Evolutionary conservation across 2,329 filamentous ascomycete species (phyloP), one percentile per base, ranked within the genome.

Genomic region (Cercospora sojina): DNA sequence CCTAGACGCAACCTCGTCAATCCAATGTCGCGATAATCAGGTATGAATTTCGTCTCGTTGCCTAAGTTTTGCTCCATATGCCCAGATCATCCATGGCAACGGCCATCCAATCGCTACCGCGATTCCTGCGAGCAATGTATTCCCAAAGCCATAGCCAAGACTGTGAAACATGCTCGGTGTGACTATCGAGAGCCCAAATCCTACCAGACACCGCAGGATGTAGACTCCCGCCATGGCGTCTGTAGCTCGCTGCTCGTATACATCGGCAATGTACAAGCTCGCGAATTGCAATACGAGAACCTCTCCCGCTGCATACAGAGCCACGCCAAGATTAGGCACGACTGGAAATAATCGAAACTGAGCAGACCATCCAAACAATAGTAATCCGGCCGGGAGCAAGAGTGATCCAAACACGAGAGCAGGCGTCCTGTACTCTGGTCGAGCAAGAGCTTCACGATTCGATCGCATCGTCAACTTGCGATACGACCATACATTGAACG

Each of bases 201-300:
- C 86, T 16, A 86, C 79, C 0, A 87, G 70, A n/a, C 78, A 81
- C 20, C 87, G 78, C 5, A 89, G 74, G 5, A 90, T 83, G 0
- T 87, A 88, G 67, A 84, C 88, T 2, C 87, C 88, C 0, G 89
- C 88, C 1, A 90, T 83, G 0, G 87, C 88, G 2, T 82, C 83
- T n/a, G 89, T 87, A 0, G 87, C 85, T 67, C 88, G 85, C 67
- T 81, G 76, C 0, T 82, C 80, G 72, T 85, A 89, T 2, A 84
- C 82, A 64, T 91, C 88, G 29, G 90, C 84, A 4, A 91, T 82
- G 71, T 91, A 91, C 5, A 85, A 86, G 56, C 86, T 84, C 29
- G 85, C 81, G 38, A 83, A 83, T 71, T 84, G 83, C 65, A 86
- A 88, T 0, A 80, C 79, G 0, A 83, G 77, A 43, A 87, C 83